A percentile compares a stretch with the other conserved stretches of the same genome.
Conservation (phyloP, 1,284 basidiomycete species). For the Leccinum fallax region DNA sequence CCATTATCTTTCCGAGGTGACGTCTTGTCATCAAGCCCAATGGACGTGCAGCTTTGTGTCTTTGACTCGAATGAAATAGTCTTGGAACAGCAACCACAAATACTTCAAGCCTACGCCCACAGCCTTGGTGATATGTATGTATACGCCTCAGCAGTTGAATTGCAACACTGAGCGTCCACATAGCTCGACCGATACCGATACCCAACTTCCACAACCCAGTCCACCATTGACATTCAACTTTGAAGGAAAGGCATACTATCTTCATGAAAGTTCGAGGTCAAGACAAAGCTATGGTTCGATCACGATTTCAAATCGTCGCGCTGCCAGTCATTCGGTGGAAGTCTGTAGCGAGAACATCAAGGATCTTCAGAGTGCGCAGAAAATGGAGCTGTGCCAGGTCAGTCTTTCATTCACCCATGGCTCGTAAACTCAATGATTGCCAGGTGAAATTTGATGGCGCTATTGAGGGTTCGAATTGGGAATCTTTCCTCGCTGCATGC, state of each 20-base stretch:
- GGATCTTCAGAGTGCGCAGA: constrained; percentile 60
- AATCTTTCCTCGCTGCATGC: constrained; percentile 53
- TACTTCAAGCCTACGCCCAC: constrained; percentile 46
- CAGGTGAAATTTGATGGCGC: constrained; percentile 52
- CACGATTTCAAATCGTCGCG: constrained; percentile 1
- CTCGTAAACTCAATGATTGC: constrained; percentile 4
- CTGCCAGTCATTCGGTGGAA: constrained; percentile 16
- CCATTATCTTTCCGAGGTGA: constrained; percentile 18
- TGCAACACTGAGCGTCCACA: constrained; percentile 19
- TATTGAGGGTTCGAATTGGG: constrained; percentile 48
- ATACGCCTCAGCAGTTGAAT: background rate
- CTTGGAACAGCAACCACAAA: constrained; percentile 41
- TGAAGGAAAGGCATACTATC: constrained; percentile 47
- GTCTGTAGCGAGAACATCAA: constrained; percentile 47
- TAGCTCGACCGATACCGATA: constrained; percentile 33
- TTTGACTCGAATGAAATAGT: constrained; percentile 38
- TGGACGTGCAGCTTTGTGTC: constrained; percentile 52
- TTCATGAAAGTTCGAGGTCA: constrained; percentile 52
- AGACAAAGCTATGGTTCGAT: constrained; percentile 47
- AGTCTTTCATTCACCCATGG: background rate
- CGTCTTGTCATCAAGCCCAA: constrained; percentile 39
- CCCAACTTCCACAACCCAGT: constrained; percentile 42
- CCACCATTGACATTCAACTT: constrained; percentile 53
- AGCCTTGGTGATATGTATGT: constrained; percentile 48
- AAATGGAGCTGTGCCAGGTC: constrained; percentile 59